Evolutionary conservation across 495 filamentous ascomycete species (phyloP), one percentile per base, ranked within the genome.

Genomic region (Penicillium pulvis): DNA sequence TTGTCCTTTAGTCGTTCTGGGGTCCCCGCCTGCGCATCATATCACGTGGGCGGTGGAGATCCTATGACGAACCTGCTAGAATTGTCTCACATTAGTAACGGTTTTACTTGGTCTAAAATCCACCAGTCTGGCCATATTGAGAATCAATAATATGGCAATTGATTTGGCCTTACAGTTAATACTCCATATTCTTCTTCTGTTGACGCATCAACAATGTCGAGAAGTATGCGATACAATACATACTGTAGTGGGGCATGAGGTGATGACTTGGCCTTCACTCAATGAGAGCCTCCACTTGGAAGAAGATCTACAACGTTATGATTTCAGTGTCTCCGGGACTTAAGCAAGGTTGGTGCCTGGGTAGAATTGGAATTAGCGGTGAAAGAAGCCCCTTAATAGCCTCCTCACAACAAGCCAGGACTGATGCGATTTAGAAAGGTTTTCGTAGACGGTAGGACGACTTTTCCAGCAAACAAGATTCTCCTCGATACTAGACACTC

Each of bases 31-130:
- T 58, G 59, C 65, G 62, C 70, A 72, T 70, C 57, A 66, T 70
- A 70, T 72, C 70, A 72, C 70, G 67, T 72, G 70, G 65, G 65
- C 70, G 70, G 70, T 72, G 61, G 61, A 55, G 58, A 28, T 41
- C n/a, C 53, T 53, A 64, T 60, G 51, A 56, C 61, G 67, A 67
- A 68, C 57, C 51, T 69, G 55, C 68, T 69, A 69, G 68, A 71
- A 68, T 35, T 49, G 45, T 47, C 45, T 47, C 14, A 31, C 46
- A 30, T 49, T 30, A 49, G 1, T 49, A 30, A 28, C 23, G 46
- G 24, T 8, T 17, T 28, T 16, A 31, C 39, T 41, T 41, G 6
- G 39, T 36, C 33, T 10, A 8, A 36, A 28, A 7, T 36, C 7
- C 9, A 36, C 1, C 2, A 36, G 10, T 36, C 33, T 3, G 33